Percentiles rank a stretch among this genome's conserved stretches.
Conservation (phyloP, 768 basidiomycete genomes). For the Pleurotus tuber-regium region DNA sequence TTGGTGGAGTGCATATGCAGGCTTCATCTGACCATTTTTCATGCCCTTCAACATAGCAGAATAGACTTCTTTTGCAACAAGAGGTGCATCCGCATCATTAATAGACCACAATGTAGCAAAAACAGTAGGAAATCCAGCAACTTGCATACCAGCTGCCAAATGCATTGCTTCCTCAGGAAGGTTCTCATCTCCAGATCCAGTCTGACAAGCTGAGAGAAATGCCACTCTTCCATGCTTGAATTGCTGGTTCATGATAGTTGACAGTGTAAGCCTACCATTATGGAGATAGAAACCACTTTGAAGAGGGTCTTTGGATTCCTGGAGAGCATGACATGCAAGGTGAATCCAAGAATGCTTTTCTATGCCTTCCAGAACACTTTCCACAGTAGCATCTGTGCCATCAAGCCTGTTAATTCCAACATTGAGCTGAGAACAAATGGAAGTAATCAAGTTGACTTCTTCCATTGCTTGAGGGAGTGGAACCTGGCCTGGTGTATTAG, state of each 20-base stretch:
- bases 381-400: slow-evolving; percentile 14
- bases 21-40: slow-evolving; percentile 12
- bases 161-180: slow-evolving; percentile 31
- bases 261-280: slow-evolving; percentile 19
- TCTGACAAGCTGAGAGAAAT: slow-evolving; percentile 48
- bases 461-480: slow-evolving; percentile 13
- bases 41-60: slow-evolving; percentile 15
- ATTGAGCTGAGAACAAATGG: background rate
- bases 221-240: slow-evolving; percentile 30
- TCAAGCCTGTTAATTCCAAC: slow-evolving; percentile 1
- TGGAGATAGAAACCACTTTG: slow-evolving; percentile 23
- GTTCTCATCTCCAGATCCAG: slow-evolving; percentile 29
- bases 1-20: slow-evolving; percentile 23
- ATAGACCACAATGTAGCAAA: slow-evolving; percentile 46
- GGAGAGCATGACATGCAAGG: slow-evolving; percentile 35
- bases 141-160: slow-evolving; percentile 40
- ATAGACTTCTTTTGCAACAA: slow-evolving; percentile 31
- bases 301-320: slow-evolving; percentile 24
- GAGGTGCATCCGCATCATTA: slow-evolving; percentile 32
- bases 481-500: slow-evolving; percentile 12
- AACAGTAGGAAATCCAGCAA: slow-evolving; percentile 28
- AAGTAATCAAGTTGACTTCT: slow-evolving; percentile 14
- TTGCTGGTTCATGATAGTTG: slow-evolving; percentile 20
- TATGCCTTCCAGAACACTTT: slow-evolving; percentile 13
- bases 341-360: slow-evolving; percentile 27